phyloP scores from a whole-genome alignment of 345 rosid species.

The Pistacia integerrima region DNA sequence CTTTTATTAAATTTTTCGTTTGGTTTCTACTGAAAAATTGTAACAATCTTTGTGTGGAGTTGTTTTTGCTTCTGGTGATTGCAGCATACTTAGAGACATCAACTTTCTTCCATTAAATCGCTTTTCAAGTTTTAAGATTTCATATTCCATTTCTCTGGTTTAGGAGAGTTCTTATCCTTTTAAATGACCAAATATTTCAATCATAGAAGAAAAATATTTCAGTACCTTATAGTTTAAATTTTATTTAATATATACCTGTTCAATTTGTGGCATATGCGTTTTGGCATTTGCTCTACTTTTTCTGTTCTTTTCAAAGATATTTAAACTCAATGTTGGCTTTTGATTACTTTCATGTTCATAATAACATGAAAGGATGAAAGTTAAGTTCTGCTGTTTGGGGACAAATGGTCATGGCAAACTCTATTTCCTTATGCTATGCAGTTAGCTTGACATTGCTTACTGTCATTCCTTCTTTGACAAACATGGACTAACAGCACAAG shows the following conservation, averaged over 20 bases:
- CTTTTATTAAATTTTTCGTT: not conserved
- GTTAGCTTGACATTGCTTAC: not conserved
- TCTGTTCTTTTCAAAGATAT: not conserved
- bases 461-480: not conserved
- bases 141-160: not conserved
- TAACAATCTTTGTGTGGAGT: not conserved
- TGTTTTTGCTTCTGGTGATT: not conserved
- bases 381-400: constrained; percentile 3
- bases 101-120: not conserved
- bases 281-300: not conserved
- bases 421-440: not conserved
- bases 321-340: constrained; percentile 1
- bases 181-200: not conserved
- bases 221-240: not conserved
- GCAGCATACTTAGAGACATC: not conserved
- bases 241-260: not conserved
- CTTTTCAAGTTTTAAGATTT: not conserved
- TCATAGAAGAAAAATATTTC: not conserved
- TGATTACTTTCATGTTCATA: not conserved
- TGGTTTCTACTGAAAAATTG: not conserved
- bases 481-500: not conserved
- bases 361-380: not conserved
- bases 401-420: not conserved
- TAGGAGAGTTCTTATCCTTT: constrained; percentile 9
- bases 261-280: not conserved